A percentile compares a stretch with the other conserved stretches of the same genome.
Conservation (phyloP, 2,329 filamentous ascomycete species). For the Paraphaeosphaeria minitans region DNA sequence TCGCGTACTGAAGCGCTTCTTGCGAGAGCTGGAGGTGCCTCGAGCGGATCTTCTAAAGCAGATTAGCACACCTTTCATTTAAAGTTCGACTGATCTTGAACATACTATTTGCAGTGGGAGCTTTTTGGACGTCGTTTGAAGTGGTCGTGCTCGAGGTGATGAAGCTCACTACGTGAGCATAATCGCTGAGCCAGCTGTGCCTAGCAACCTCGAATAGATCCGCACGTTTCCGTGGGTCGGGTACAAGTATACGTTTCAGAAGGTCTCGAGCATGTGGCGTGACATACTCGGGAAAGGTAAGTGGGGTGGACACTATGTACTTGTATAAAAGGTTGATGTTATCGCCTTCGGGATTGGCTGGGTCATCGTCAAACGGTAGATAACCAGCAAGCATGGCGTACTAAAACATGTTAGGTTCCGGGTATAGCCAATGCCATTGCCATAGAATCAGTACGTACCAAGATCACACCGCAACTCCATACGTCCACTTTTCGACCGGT, state of each 20-base stretch:
- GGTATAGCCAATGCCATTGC: slow-evolving; percentile 17
- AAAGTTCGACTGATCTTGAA: neutral
- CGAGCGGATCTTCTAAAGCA: slow-evolving; percentile 55
- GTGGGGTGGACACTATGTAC: slow-evolving; percentile 95
- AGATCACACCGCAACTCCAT: slow-evolving; percentile 97
- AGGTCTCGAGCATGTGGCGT: slow-evolving; percentile 95
- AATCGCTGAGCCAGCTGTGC: slow-evolving; percentile 98
- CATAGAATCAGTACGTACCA: slow-evolving; percentile 66
- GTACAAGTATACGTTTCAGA: slow-evolving; percentile 88
- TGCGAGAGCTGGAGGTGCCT: slow-evolving; percentile 69
- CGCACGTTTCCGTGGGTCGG: slow-evolving; percentile 90
- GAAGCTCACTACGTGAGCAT: slow-evolving; percentile 93
- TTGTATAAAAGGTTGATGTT: slow-evolving; percentile 99
- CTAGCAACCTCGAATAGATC: slow-evolving; percentile 96
- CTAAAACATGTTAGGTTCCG: slow-evolving; percentile 53
- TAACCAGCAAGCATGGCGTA: slow-evolving; percentile 99
- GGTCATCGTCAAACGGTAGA: slow-evolving; percentile 96
- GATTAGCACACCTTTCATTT: slow-evolving; percentile 4
- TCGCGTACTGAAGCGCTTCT: slow-evolving; percentile 93
- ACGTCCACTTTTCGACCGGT: slow-evolving; percentile 98
- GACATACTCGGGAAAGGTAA: slow-evolving; percentile 98
- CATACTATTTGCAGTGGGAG: slow-evolving; percentile 68
- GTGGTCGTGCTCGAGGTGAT: slow-evolving; percentile 96
- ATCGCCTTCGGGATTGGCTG: slow-evolving; percentile 96
- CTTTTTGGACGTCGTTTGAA: slow-evolving; percentile 81